Evolutionary conservation across 1,284 basidiomycete genomes (phyloP).

Genomic region (Bjerkandera adusta): DNA sequence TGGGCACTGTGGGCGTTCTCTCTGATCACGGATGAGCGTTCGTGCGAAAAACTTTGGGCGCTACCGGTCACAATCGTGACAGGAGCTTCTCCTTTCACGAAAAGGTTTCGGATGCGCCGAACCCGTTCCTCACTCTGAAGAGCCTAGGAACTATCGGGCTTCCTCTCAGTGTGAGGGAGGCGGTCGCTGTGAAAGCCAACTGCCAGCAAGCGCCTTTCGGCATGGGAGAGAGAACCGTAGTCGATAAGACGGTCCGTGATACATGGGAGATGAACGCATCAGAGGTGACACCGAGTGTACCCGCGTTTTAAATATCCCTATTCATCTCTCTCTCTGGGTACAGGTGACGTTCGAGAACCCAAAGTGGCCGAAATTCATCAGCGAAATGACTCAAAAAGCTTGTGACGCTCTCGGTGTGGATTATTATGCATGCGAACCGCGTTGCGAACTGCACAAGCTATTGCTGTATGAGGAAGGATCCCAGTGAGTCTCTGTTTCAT

Average conservation of each 20-base stretch:
- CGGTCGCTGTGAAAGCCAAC: slow-evolving; percentile 6
- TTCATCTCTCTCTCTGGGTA: too few relatives aligned
- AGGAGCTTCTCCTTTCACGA: slow-evolving; percentile 23
- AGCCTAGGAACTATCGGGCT: slow-evolving; percentile 33
- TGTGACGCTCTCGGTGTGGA: slow-evolving; percentile 23
- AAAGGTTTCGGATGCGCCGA: slow-evolving; percentile 22
- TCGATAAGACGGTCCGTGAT: slow-evolving; percentile 25
- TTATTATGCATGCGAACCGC: slow-evolving; percentile 20
- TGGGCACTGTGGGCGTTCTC: too few relatives aligned
- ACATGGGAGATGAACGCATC: slow-evolving; percentile 25
- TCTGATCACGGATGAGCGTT: too few relatives aligned
- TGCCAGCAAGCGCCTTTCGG: slow-evolving; percentile 32
- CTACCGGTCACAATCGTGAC: too few relatives aligned
- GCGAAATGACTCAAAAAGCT: slow-evolving; percentile 22
- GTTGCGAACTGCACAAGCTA: slow-evolving; percentile 42
- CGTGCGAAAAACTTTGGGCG: too few relatives aligned
- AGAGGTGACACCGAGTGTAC: slow-evolving; percentile 12
- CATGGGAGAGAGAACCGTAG: slow-evolving; percentile 22
- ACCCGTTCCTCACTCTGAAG: slow-evolving; percentile 19
- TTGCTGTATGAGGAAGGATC: slow-evolving; percentile 45
- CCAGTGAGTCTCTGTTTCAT: slow-evolving; percentile 33
- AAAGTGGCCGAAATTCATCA: slow-evolving; percentile 19
- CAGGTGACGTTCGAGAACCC: slow-evolving; percentile 21
- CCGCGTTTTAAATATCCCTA: background rate
- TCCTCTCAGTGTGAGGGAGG: slow-evolving; percentile 28